Base-by-base conservation (phyloP, 2,329 filamentous ascomycete genomes). In the Fusarium tupiense region DNA sequence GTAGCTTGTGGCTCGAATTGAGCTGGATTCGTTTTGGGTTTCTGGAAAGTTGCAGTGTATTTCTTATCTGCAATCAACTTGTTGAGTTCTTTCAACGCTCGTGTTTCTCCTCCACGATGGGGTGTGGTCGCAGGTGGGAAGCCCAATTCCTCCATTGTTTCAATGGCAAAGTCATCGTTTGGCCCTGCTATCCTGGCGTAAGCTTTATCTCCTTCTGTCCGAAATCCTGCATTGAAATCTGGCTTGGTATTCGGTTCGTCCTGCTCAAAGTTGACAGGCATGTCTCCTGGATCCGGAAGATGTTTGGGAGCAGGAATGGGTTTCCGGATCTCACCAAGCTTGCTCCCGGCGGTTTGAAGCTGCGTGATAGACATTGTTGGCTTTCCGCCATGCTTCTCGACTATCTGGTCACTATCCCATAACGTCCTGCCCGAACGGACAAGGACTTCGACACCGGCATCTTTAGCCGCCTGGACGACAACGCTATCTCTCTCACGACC, bases 331-430 rank as follows among this genome's bases (percentile, higher is more conserved):
- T 85, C 80, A 0, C 92, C 92, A 35, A 93, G 82, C 77, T 91
- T 92, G 43, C 86, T 85, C 0, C 89, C 91, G 1, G 91, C 91
- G 61, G 86, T 83, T 76, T 91, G 87, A 2, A 95, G 86, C 79
- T 94, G 92, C 3, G 83, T 84, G 33, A 93, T 93, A 64, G 89
- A 93, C 92, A 94, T 94, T 4, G 92, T 94, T 3, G 93, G 92
- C 77, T 92, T 92, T 0, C 90, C 90, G 24, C 87, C 85, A 80
- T 95, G 90, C 59, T 88, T 85, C 57, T 87, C 85, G 12, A 94
- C 91, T 38, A 95, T 77, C 31, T 91, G 88, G 79, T 94, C 92
- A 41, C 90, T 90, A 81, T 95, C 92, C 85, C 92, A 95, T 13
- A 95, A 83, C 8, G 92, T 95, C 46, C 93, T 85, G 2, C 93